phyloP scores from a whole-genome alignment of 1,284 basidiomycete genomes.

The Lignosus rhinocerotis region DNA sequence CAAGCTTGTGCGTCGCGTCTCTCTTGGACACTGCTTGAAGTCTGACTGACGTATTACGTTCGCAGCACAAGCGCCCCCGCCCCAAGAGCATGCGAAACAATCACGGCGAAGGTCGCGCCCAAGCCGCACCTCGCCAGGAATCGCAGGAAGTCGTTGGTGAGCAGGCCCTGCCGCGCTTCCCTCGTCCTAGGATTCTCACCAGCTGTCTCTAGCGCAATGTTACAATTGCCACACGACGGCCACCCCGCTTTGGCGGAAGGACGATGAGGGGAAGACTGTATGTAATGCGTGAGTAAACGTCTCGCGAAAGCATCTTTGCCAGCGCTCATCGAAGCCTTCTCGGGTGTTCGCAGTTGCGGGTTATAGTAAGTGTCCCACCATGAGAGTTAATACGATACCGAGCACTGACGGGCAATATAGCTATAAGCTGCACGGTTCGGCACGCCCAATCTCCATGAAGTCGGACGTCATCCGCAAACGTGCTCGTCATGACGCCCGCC shows the following conservation, averaged over 20 bases:
- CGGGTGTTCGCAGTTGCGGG: conserved; percentile 40
- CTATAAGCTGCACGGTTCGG: conserved; percentile 80
- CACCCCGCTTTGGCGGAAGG: conserved; percentile 89
- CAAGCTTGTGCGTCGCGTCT: conserved; percentile 58
- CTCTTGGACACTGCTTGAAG: not conserved
- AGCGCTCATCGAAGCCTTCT: conserved; percentile 19
- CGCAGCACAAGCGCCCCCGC: conserved; percentile 76
- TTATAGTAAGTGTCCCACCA: conserved; percentile 47
- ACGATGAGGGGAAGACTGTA: conserved; percentile 89
- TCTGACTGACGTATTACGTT: conserved; percentile 19
- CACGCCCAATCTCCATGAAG: conserved; percentile 84
- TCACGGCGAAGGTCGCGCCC: conserved; percentile 66
- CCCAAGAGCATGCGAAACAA: conserved; percentile 81
- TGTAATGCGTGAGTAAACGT: conserved; percentile 76
- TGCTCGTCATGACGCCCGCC: conserved; percentile 71
- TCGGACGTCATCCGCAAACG: conserved; percentile 83
- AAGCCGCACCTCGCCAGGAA: conserved; percentile 58
- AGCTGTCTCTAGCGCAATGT: conserved; percentile 63
- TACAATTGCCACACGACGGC: conserved; percentile 89
- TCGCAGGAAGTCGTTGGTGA: conserved; percentile 40
- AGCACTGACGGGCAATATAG: conserved; percentile 32
- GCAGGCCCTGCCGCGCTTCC: conserved; percentile 4
- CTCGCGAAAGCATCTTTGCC: conserved; percentile 11
- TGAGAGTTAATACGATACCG: conserved; percentile 10
- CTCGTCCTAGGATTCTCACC: conserved; percentile 21